Evolutionary conservation across 306 rosid species (phyloP), one percentile per base, ranked within the genome.

Genomic region (Cicer chorassanicum): DNA sequence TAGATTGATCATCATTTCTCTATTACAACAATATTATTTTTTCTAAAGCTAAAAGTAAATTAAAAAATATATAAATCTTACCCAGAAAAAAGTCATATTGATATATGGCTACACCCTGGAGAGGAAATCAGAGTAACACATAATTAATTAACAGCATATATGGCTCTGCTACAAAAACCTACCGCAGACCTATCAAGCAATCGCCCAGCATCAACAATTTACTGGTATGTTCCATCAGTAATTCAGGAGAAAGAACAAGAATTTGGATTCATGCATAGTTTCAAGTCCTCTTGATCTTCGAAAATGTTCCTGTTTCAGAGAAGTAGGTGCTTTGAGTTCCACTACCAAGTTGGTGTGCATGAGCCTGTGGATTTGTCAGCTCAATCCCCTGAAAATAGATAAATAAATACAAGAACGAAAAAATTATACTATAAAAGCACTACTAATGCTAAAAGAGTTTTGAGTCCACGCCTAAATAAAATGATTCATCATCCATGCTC

Each of bases 251-350:
- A 16, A 19, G 13, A 15, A 79, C 61, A 65, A 63, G 62, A 72
- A 65, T 56, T 45, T 1, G 24, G 9, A 29, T n/a, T 18, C 21
- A 40, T 53, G 69, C 70, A 48, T 10, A 78, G 69, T 61, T 89
- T 80, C 81, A 94, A 73, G 84, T 87, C 87, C 90, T 89, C 88
- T 86, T 82, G 82, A 90, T 92, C 89, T 89, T 94, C 1, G 99
- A 94, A 80, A 94, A 94, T 1, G 97, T 88, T 78, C 97, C 97
- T 2, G 95, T 92, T 89, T 94, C 99, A 9, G 97, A 94, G 73
- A 94, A 92, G 80, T 94, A 94, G 15, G 99, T 92, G 84, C 97
- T 92, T 73, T 92, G 98, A 59, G 93, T 90, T 82, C 98, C 99
- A 69, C 89, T 80, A 19, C 97, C 99, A 80, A 94, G 93, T 85